Evolutionary conservation across 1,284 basidiomycete species (phyloP), one percentile per base, ranked within the genome.

Genomic region (Fomitopsis schrenkii): DNA sequence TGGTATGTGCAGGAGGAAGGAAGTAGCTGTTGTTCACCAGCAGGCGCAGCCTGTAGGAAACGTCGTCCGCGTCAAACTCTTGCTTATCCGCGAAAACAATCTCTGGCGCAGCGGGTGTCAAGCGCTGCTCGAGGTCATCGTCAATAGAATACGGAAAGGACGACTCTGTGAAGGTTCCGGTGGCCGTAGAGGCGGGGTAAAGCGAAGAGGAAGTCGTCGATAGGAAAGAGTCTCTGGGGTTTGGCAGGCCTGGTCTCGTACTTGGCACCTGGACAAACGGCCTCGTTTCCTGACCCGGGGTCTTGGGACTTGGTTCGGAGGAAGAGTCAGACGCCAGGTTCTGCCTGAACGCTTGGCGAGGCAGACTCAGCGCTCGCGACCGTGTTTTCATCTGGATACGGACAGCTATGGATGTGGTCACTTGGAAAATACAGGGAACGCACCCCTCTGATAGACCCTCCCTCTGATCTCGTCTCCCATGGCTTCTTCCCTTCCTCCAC

Each of bases 1-100:
- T 93, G 44, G 85, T 80, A 68, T 93, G 91, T 0, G 91, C 91
- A 12, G 91, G 91, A 5, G 91, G 91, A 44, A 93, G 83, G 70
- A 90, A 93, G 70, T 93, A 93, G 69, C 80, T 91, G 75, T 93
- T 93, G 72, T 88, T 90, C 59, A 93, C 86, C 48, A 93, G 83
- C 56, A 93, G 80, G 48, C 86, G 86, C 19, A 93, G 82, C 30
- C 91, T 87, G 75, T 91, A 90, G 28, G 90, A 86, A 40, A 93
- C 90, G 68, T 93, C 91, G 72, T 93, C 91, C 19, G 82, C 80
- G 67, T 91, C 86, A 68, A 88, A 89, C 54, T 83, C 81, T 59
- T 83, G 77, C 44, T 80, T 73, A 54, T 76, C 62, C 12, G 66
- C 68, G 28, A 70, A 76, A 5, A 70, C 68, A 46, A 72, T 71